These are phyloP conservation scores for Vanrija pseudolonga DNA, from an alignment of 1,284 basidiomycete species.

Conservation along the genomic window DNA sequence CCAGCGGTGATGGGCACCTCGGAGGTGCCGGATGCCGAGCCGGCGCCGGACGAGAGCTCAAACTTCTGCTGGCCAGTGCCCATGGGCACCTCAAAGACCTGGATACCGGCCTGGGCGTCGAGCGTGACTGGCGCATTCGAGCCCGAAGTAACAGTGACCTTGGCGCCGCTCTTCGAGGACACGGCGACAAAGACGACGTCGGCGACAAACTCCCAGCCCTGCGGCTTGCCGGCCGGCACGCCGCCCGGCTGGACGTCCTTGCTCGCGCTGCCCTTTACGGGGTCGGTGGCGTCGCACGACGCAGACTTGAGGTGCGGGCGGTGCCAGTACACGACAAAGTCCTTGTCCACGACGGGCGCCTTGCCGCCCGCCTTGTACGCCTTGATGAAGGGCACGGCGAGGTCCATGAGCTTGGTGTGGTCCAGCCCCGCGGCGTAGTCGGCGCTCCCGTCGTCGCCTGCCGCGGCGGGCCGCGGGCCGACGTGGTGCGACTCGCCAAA, in stretches of 20 bases:
- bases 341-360: constrained; percentile 33
- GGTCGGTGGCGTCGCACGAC: constrained; percentile 43
- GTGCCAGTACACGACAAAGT: constrained; percentile 47
- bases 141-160: constrained; percentile 41
- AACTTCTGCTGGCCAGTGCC: constrained; percentile 37
- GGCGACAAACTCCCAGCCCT: constrained; percentile 18
- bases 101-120: constrained; percentile 31
- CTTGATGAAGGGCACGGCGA: constrained; percentile 46
- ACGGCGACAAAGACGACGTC: constrained; percentile 46
- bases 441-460: constrained; percentile 41
- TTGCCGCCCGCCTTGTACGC: constrained; percentile 42
- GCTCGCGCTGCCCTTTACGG: constrained; percentile 24
- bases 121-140: constrained; percentile 26
- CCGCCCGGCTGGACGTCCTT: too few relatives aligned
- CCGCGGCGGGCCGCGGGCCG: constrained; percentile 33
- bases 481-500: constrained; percentile 49
- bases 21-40: constrained; percentile 15
- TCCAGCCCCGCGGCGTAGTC: constrained; percentile 39
- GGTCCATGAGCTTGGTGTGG: constrained; percentile 44
- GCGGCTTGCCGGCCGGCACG: background rate
- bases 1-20: constrained; percentile 25
- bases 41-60: constrained; percentile 19
- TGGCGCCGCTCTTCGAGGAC: constrained; percentile 38
- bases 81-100: constrained; percentile 41
- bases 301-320: constrained; percentile 45